Conservation (phyloP, 345 rosid genomes). For the Salix purpurea region DNA sequence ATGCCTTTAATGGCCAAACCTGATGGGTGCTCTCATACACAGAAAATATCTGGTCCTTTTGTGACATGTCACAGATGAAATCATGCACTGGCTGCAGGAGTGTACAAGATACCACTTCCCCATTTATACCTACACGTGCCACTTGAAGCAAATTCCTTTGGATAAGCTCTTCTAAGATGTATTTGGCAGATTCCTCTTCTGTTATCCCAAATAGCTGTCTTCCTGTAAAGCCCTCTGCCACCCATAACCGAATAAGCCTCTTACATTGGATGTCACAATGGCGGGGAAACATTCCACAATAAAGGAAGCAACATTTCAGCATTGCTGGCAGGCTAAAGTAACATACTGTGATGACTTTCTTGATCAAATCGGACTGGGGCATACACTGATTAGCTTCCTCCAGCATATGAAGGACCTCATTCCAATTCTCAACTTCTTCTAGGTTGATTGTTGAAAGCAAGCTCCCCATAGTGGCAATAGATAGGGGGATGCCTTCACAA, state of each 20-base stretch:
- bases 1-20: neutral
- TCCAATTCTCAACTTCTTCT: neutral
- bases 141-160: neutral
- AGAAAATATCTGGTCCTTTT: neutral
- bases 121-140: neutral
- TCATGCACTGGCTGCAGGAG: neutral
- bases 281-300: slow-evolving; percentile 2
- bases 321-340: slow-evolving; percentile 1
- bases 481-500: neutral
- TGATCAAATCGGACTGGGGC: neutral
- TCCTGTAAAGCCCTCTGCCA: neutral
- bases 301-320: neutral
- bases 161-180: neutral
- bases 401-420: neutral
- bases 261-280: neutral
- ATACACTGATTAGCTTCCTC: neutral
- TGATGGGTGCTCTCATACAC: neutral
- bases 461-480: neutral
- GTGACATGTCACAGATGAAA: neutral
- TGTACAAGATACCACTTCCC: neutral
- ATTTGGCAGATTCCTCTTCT: neutral
- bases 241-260: neutral
- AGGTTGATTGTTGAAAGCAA: neutral
- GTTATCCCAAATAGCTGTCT: neutral
- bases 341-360: neutral